Conservation (phyloP, 495 filamentous ascomycete genomes). For the Cercophora sp. region DNA sequence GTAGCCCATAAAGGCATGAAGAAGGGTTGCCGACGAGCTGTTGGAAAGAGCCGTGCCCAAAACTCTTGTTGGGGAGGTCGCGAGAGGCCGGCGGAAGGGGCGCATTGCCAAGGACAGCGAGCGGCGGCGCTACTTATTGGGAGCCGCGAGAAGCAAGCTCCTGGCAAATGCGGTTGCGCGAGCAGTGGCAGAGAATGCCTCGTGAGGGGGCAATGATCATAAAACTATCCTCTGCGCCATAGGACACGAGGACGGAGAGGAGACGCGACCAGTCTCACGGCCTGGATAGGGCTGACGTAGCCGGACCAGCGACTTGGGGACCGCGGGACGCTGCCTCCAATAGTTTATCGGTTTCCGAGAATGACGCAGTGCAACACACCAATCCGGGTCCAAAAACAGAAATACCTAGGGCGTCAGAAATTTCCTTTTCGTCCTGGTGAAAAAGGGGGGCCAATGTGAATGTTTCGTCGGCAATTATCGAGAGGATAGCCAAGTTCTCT, state of each 20-base stretch:
- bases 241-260: not conserved
- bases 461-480: too few relatives aligned
- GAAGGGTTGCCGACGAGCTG: slow-evolving; percentile 12
- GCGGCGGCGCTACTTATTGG: slow-evolving; percentile 4
- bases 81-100: slow-evolving; percentile 11
- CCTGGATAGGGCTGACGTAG: not conserved
- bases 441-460: too few relatives aligned
- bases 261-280: not conserved
- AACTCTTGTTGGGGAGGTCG: not conserved
- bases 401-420: too few relatives aligned
- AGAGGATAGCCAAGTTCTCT: too few relatives aligned
- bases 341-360: not conserved
- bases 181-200: too few relatives aligned
- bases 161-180: not conserved
- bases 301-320: not conserved
- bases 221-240: too few relatives aligned
- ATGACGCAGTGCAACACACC: not conserved
- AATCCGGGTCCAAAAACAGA: too few relatives aligned
- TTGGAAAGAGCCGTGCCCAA: slow-evolving; percentile 4
- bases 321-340: not conserved
- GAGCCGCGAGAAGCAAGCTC: too few relatives aligned
- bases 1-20: slow-evolving; percentile 43
- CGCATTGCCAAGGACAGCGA: slow-evolving; percentile 12
- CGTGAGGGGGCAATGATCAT: too few relatives aligned
- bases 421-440: too few relatives aligned